phyloP scores from a whole-genome alignment of 2,329 filamentous ascomycete genomes.

The Capronia epimyces region DNA sequence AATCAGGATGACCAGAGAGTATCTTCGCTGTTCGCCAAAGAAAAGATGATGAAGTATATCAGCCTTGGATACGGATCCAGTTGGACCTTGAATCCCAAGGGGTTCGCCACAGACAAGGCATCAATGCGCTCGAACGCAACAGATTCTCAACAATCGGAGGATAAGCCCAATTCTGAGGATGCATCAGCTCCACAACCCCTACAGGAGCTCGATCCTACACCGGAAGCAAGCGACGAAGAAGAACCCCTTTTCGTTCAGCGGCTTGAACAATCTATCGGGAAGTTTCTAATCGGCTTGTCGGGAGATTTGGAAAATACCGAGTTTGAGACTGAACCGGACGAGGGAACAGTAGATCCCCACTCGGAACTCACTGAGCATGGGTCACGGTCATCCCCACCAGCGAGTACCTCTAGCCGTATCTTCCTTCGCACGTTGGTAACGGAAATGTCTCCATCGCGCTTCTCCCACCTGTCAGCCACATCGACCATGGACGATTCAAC shows the following conservation, averaged over 20 bases:
- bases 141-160: background rate
- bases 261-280: constrained; percentile 32
- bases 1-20: constrained; percentile 24
- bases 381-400: constrained; percentile 1
- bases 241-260: constrained; percentile 23
- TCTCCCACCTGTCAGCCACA: background rate
- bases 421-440: constrained; percentile 36
- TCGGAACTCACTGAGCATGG: constrained; percentile 7
- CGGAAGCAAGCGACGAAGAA: constrained; percentile 28
- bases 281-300: constrained; percentile 41
- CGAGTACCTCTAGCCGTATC: constrained; percentile 30
- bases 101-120: constrained; percentile 12
- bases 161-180: background rate
- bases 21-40: constrained; percentile 36
- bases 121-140: background rate
- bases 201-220: constrained; percentile 25
- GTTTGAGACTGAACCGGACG: constrained; percentile 33
- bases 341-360: constrained; percentile 24
- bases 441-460: constrained; percentile 27
- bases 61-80: constrained; percentile 47
- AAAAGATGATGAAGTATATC: constrained; percentile 46
- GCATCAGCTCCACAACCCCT: constrained; percentile 9
- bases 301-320: constrained; percentile 39
- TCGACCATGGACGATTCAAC: background rate
- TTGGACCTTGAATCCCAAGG: constrained; percentile 40